Evolutionary conservation across 129 eudicot species (phyloP).

Genomic region (Smallanthus sonchifolius): DNA sequence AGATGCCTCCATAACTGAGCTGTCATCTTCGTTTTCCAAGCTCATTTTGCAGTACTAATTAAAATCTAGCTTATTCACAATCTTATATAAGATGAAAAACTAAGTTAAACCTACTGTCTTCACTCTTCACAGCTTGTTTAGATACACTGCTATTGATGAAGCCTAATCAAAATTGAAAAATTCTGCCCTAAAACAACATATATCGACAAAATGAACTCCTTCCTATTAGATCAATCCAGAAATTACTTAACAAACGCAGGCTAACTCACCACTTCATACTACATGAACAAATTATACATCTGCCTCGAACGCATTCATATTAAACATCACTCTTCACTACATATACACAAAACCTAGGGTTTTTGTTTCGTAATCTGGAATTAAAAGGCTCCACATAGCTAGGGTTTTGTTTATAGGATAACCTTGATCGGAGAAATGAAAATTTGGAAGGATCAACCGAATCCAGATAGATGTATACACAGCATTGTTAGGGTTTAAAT

Average conservation of each 20-base stretch:
- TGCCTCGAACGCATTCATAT: slow-evolving; percentile 7
- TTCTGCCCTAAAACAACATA: slow-evolving; percentile 13
- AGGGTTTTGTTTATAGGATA: slow-evolving; percentile 34
- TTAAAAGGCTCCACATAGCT: slow-evolving; percentile 17
- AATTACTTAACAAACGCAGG: too few relatives aligned
- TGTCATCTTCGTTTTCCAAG: slow-evolving; percentile 55
- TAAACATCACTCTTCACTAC: neutral
- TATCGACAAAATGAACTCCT: slow-evolving; percentile 14
- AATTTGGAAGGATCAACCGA: slow-evolving; percentile 12
- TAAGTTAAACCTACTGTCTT: slow-evolving; percentile 7
- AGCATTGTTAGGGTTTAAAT: slow-evolving; percentile 19
- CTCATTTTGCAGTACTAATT: slow-evolving; percentile 48
- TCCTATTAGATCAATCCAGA: neutral
- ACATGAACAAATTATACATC: slow-evolving; percentile 13
- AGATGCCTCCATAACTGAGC: slow-evolving; percentile 31
- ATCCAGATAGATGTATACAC: slow-evolving; percentile 3
- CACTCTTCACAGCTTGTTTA: neutral
- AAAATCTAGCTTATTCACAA: slow-evolving; percentile 19
- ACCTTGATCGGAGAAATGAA: slow-evolving; percentile 21
- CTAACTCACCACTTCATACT: too few relatives aligned
- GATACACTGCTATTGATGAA: slow-evolving; percentile 4
- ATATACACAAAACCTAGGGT: slow-evolving; percentile 19
- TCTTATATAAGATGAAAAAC: slow-evolving; percentile 1
- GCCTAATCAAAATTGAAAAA: slow-evolving; percentile 8
- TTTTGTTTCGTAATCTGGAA: slow-evolving; percentile 16